These are phyloP conservation scores for Leucaena leucocephala DNA, from an alignment of 306 rosid genomes.

Conservation along the genomic window DNA sequence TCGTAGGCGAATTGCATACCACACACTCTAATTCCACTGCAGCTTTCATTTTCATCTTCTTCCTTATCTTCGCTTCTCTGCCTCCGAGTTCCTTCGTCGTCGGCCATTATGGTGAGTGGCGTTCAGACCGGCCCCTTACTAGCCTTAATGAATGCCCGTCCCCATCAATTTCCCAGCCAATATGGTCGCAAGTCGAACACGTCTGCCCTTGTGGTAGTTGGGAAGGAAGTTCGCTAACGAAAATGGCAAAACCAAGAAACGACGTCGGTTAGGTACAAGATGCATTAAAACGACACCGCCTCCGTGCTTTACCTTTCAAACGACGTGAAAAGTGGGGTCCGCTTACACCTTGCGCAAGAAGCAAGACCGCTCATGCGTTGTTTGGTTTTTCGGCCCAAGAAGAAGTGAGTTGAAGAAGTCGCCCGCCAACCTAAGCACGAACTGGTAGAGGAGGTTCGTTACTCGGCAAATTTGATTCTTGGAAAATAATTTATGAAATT, in stretches of 20 bases:
- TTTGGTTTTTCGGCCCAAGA: background rate
- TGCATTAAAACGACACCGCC: background rate
- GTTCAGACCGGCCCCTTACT: background rate
- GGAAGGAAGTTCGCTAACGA: background rate
- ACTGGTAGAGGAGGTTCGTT: background rate
- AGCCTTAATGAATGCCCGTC: background rate
- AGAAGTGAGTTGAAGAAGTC: constrained; percentile 1
- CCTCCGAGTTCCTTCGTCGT: constrained; percentile 24
- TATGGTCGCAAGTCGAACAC: constrained; percentile 34
- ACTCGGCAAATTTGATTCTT: background rate
- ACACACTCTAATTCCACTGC: constrained; percentile 52
- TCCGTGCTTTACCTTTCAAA: background rate
- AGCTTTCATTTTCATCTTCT: constrained; percentile 26
- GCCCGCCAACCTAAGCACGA: background rate
- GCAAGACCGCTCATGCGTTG: constrained; percentile 2
- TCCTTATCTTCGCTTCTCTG: background rate
- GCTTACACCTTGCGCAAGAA: constrained; percentile 15
- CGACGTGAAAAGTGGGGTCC: constrained; percentile 12
- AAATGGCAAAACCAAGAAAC: background rate
- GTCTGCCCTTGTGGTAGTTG: constrained; percentile 34
- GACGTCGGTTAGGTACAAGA: background rate
- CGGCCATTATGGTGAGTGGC: constrained; percentile 51
- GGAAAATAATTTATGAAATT: background rate
- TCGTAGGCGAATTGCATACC: constrained; percentile 86
- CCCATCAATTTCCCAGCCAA: constrained; percentile 6